Conservation (phyloP, 2,329 filamentous ascomycete species). For the Pseudogymnoascus sp. region DNA sequence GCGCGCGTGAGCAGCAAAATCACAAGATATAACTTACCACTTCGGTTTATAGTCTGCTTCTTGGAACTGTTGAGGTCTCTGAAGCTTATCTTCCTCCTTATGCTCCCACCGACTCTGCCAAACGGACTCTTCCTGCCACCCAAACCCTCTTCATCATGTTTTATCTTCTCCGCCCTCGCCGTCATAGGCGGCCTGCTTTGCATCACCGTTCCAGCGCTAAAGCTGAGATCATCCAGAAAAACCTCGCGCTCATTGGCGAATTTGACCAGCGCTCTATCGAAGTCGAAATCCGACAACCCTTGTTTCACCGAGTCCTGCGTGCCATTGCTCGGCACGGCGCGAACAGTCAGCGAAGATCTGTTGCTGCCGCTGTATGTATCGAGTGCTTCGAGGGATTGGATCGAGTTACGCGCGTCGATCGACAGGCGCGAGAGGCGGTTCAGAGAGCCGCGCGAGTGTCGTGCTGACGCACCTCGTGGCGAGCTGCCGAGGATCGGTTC, state of each 20-base stretch:
- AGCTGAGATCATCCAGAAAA: slow-evolving; percentile 86
- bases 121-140: slow-evolving; percentile 38
- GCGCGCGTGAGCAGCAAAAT: background rate
- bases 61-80: slow-evolving; percentile 93
- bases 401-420: slow-evolving; percentile 44
- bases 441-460: slow-evolving; percentile 54
- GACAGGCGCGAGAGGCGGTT: slow-evolving; percentile 51
- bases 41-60: slow-evolving; percentile 69
- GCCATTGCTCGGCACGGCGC: slow-evolving; percentile 32
- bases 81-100: slow-evolving; percentile 86
- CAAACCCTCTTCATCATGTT: slow-evolving; percentile 58
- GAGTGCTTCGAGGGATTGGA: slow-evolving; percentile 49
- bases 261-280: slow-evolving; percentile 86
- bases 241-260: slow-evolving; percentile 93
- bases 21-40: slow-evolving; percentile 49
- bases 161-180: slow-evolving; percentile 74
- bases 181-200: slow-evolving; percentile 64
- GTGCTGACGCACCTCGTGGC: slow-evolving; percentile 30
- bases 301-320: slow-evolving; percentile 13
- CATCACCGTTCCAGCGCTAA: slow-evolving; percentile 70
- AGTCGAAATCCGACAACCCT: slow-evolving; percentile 66
- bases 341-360: slow-evolving; percentile 59
- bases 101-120: slow-evolving; percentile 62
- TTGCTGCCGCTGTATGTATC: slow-evolving; percentile 51
- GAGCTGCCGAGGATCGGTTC: slow-evolving; percentile 18